Conservation (phyloP, 768 basidiomycete genomes). For the Strobilomyces dryophilus region DNA sequence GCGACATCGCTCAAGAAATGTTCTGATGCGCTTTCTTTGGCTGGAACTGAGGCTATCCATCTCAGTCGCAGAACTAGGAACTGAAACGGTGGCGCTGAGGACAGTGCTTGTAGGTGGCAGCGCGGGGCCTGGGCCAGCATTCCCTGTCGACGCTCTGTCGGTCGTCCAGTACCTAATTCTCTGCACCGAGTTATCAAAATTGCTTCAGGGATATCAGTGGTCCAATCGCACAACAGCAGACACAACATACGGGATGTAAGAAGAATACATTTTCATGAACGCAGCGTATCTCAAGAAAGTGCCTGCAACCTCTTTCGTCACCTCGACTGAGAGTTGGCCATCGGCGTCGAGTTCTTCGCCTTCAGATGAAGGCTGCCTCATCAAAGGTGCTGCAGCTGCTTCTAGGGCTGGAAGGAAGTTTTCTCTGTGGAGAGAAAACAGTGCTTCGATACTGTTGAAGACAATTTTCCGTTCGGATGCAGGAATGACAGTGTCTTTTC, state of each 20-base stretch:
- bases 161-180: constrained; percentile 84
- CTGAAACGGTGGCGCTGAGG: constrained; percentile 49
- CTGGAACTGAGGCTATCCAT: constrained; percentile 63
- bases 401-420: constrained; percentile 94
- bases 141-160: constrained; percentile 43
- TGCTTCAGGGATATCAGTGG: constrained; percentile 43
- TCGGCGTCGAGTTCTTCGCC: constrained; percentile 57
- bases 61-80: constrained; percentile 36
- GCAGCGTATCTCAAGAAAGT: constrained; percentile 93
- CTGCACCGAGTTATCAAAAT: constrained; percentile 90
- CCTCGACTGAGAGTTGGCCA: constrained; percentile 67
- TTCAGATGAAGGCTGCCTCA: constrained; percentile 43
- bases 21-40: constrained; percentile 84
- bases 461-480: constrained; percentile 83
- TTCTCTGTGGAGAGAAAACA: constrained; percentile 89
- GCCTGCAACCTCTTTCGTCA: constrained; percentile 77
- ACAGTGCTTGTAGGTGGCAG: constrained; percentile 58
- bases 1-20: constrained; percentile 87
- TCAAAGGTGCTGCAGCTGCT: constrained; percentile 64
- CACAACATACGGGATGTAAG: constrained; percentile 85
- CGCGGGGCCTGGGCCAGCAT: constrained; percentile 31
- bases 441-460: constrained; percentile 83
- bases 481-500: constrained; percentile 84
- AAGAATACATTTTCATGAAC: constrained; percentile 98
- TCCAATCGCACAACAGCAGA: constrained; percentile 1